Conservation (phyloP, 2,329 filamentous ascomycete species). For the Sclerotinia minor region DNA sequence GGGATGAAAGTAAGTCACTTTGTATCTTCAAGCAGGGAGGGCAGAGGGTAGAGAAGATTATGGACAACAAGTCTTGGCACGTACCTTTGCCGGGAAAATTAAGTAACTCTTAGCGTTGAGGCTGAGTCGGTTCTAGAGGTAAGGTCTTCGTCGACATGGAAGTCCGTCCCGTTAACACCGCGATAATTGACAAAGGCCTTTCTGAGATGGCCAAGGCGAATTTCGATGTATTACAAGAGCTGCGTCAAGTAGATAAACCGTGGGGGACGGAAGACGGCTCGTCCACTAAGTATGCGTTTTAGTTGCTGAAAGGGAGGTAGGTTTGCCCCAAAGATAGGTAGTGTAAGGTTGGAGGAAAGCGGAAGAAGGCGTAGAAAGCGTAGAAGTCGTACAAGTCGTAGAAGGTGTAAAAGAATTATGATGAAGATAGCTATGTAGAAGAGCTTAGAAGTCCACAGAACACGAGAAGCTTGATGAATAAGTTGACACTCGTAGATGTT, state of each 20-base stretch:
- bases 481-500: neutral
- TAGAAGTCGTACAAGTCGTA: neutral
- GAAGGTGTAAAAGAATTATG: neutral
- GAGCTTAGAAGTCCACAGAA: neutral
- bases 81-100: neutral
- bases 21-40: constrained; percentile 4
- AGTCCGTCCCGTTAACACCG: constrained; percentile 1
- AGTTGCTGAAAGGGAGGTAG: constrained; percentile 1
- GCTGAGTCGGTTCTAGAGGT: constrained; percentile 5
- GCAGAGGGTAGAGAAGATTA: neutral
- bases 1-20: constrained; percentile 10
- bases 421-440: neutral
- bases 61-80: neutral
- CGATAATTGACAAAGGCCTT: constrained; percentile 7
- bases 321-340: neutral
- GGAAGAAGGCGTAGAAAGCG: neutral
- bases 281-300: constrained; percentile 5
- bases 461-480: neutral
- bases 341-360: neutral
- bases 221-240: neutral
- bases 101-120: neutral
- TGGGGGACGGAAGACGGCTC: constrained; percentile 5
- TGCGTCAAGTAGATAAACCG: neutral
- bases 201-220: neutral
- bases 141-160: constrained; percentile 16